Conservation (phyloP, 805 yeast species). For the Yarrowia osloensis region DNA sequence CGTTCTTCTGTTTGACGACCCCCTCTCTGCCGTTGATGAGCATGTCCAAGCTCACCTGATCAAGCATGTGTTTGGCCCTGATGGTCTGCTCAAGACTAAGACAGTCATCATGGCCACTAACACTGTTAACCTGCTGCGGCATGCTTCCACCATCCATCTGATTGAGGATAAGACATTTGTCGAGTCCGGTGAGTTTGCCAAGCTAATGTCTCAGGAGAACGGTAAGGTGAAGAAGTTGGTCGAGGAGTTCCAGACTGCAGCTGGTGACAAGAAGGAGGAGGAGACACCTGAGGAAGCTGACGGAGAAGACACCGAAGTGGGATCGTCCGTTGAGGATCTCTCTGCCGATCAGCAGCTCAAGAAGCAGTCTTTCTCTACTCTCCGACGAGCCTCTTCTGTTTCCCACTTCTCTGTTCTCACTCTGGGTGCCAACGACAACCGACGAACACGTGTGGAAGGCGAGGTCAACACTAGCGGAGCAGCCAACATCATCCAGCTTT, state of each 20-base stretch:
- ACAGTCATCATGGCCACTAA: constrained; percentile 84
- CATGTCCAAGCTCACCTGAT: constrained; percentile 78
- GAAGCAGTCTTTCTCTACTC: constrained; percentile 32
- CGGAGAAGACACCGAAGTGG: background rate
- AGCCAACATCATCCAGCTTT: constrained; percentile 56
- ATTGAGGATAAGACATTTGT: constrained; percentile 61
- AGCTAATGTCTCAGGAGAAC: constrained; percentile 43
- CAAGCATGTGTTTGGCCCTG: constrained; percentile 63
- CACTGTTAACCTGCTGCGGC: constrained; percentile 68
- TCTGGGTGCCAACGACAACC: background rate
- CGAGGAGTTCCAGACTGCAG: constrained; percentile 21
- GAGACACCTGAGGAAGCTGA: background rate
- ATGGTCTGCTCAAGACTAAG: constrained; percentile 56
- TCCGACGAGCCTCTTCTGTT: constrained; percentile 57
- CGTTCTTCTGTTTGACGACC: constrained; percentile 74
- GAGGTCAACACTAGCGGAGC: constrained; percentile 22
- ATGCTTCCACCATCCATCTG: constrained; percentile 72
- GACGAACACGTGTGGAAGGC: constrained; percentile 5
- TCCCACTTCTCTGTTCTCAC: constrained; percentile 10
- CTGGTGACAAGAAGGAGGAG: background rate
- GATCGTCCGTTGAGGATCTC: background rate
- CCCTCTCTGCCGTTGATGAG: constrained; percentile 85
- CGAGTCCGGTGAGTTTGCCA: constrained; percentile 61
- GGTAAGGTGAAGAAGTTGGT: constrained; percentile 21
- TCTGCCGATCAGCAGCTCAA: background rate